These are phyloP conservation scores for Amylostereum chailletii DNA, from an alignment of 1,284 basidiomycete genomes.

Conservation along the genomic window DNA sequence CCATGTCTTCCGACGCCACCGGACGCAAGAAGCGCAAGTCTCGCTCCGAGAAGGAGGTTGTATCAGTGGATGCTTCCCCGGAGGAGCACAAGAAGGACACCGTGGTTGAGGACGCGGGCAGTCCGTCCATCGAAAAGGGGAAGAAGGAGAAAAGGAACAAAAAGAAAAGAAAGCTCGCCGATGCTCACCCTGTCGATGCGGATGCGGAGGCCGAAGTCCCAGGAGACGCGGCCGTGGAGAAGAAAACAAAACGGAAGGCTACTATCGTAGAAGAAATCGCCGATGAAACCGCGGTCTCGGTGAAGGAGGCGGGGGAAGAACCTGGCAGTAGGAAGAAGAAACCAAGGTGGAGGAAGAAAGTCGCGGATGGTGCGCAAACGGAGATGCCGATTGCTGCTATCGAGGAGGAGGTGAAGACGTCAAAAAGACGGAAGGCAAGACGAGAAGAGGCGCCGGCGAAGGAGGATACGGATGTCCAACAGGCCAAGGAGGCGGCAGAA, in stretches of 20 bases:
- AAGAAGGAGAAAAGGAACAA: not conserved
- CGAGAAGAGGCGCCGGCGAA: not conserved
- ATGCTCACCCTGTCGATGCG: not conserved
- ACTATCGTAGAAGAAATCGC: conserved; percentile 1
- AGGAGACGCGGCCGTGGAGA: not conserved
- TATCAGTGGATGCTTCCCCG: not conserved
- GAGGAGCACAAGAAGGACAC: not conserved
- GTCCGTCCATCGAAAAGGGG: not conserved
- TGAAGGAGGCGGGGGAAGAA: not conserved
- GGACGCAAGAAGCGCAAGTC: not conserved
- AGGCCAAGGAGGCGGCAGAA: not conserved
- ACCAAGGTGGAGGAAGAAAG: not conserved
- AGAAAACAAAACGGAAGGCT: not conserved
- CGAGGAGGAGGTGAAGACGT: conserved; percentile 7
- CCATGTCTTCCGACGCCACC: conserved; percentile 6
- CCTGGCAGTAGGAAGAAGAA: no score
- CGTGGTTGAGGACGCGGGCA: not conserved
- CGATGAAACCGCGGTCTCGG: not conserved
- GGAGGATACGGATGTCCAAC: not conserved
- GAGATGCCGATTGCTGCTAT: not conserved
- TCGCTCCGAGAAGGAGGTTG: not conserved
- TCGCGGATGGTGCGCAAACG: not conserved
- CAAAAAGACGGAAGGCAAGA: not conserved
- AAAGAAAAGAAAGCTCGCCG: not conserved
- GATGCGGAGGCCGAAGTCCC: not conserved